These are phyloP conservation scores for Thielaviopsis cerberus DNA, from an alignment of 2,329 filamentous ascomycete genomes.

Conservation along the genomic window DNA sequence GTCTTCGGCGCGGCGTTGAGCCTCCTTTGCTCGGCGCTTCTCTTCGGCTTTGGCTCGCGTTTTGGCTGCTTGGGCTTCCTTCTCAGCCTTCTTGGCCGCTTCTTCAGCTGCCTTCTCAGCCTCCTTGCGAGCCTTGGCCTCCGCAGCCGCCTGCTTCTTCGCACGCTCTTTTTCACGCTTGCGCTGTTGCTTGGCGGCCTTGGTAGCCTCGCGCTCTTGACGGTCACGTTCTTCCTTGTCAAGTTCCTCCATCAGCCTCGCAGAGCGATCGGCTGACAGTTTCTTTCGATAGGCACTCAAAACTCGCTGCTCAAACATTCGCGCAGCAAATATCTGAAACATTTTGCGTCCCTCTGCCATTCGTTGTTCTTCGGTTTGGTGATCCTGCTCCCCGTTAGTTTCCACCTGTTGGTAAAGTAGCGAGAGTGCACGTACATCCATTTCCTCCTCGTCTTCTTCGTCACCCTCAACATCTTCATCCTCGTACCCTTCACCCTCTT, in stretches of 20 bases:
- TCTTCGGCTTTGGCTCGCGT: constrained; percentile 69
- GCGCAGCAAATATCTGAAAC: constrained; percentile 98
- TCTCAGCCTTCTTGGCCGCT: constrained; percentile 52
- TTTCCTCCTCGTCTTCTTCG: constrained; percentile 11
- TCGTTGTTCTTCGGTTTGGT: constrained; percentile 92
- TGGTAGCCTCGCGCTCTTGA: constrained; percentile 72
- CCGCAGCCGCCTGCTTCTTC: constrained; percentile 75
- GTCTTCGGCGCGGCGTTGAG: constrained; percentile 75
- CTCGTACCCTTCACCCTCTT: constrained; percentile 53
- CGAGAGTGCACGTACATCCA: constrained; percentile 5
- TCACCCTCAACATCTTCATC: constrained; percentile 17
- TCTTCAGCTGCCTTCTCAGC: constrained; percentile 82
- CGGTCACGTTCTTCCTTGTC: constrained; percentile 66
- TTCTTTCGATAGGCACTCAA: constrained; percentile 96
- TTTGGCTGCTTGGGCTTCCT: constrained; percentile 65
- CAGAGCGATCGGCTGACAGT: constrained; percentile 78
- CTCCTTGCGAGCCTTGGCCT: constrained; percentile 74
- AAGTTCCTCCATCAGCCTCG: constrained; percentile 77
- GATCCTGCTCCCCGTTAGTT: constrained; percentile 45
- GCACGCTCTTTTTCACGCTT: constrained; percentile 83
- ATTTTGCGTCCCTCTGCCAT: constrained; percentile 97
- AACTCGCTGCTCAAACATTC: constrained; percentile 97
- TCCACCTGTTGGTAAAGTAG: not conserved
- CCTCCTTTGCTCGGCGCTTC: constrained; percentile 77
- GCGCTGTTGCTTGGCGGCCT: constrained; percentile 82